phyloP scores from a whole-genome alignment of 2,329 filamentous ascomycete species.

The Cytospora schulzeri region DNA sequence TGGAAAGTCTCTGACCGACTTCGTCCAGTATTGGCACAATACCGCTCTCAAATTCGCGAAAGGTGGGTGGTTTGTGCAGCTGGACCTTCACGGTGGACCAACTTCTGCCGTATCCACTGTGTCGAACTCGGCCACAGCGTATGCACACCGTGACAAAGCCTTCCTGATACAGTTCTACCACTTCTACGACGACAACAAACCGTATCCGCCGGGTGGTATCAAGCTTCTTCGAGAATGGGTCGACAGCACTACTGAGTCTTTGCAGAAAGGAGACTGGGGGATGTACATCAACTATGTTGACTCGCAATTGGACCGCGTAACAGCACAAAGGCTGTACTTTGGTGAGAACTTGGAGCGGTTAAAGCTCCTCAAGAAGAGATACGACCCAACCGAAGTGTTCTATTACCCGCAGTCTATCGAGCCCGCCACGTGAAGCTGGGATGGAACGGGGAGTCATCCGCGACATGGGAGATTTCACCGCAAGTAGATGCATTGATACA shows the following conservation, averaged over 20 bases:
- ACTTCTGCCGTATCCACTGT: constrained; percentile 41
- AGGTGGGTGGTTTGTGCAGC: constrained; percentile 46
- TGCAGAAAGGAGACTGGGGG: constrained; percentile 37
- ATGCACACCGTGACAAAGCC: constrained; percentile 48
- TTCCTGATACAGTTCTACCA: constrained; percentile 54
- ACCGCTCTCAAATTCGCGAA: constrained; percentile 33
- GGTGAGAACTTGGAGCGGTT: constrained; percentile 39
- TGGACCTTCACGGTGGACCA: constrained; percentile 46
- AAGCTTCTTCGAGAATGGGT: constrained; percentile 39
- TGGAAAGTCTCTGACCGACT: constrained; percentile 39
- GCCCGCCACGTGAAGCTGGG: constrained; percentile 27
- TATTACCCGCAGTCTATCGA: constrained; percentile 44
- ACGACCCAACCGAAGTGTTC: constrained; percentile 44
- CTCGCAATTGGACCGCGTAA: constrained; percentile 37
- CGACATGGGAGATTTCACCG: not conserved
- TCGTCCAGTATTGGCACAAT: constrained; percentile 42
- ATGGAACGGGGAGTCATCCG: not conserved
- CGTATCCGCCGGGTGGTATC: constrained; percentile 40
- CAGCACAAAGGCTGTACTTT: constrained; percentile 42
- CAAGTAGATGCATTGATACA: not conserved
- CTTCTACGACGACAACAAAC: constrained; percentile 36
- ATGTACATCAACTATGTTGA: constrained; percentile 48
- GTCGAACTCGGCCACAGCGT: constrained; percentile 38
- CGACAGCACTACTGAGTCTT: constrained; percentile 36
- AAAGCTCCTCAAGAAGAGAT: constrained; percentile 38